Percentiles rank a stretch among this genome's conserved stretches.
These are phyloP conservation scores for Nigrospora sphaerica DNA, from an alignment of 2,329 filamentous ascomycete genomes.

Conservation along the genomic window DNA sequence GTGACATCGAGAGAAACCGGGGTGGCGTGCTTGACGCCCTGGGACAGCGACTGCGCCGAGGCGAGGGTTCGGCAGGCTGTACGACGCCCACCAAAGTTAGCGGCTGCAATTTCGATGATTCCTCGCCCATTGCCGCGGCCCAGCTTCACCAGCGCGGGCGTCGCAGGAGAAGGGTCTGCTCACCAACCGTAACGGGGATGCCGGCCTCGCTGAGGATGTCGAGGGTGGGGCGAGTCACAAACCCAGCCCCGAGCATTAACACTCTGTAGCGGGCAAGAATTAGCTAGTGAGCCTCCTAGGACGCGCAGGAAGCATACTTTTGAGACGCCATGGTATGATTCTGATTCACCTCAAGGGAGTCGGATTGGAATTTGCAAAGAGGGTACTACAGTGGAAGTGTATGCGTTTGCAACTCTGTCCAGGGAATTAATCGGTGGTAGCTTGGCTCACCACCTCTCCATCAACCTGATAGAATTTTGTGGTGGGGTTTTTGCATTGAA, in stretches of 20 bases:
- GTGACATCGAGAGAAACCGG: constrained; percentile 53
- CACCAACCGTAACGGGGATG: constrained; percentile 50
- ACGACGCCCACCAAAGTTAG: neutral
- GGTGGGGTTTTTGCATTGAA: no score
- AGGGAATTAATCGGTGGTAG: no score
- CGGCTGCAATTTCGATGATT: neutral
- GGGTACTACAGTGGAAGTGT: no score
- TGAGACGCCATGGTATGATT: no score
- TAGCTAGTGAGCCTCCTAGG: no score
- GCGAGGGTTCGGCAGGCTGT: constrained; percentile 8
- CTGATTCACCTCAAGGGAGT: no score
- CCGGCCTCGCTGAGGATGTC: constrained; percentile 51
- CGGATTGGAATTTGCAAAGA: no score
- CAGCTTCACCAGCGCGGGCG: neutral
- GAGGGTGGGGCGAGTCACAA: constrained; percentile 49
- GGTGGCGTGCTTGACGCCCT: constrained; percentile 3
- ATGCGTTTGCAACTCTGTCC: no score
- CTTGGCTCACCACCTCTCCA: no score
- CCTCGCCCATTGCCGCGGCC: neutral
- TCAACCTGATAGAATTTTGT: no score
- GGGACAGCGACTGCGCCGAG: constrained; percentile 3
- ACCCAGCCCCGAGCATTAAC: constrained; percentile 43
- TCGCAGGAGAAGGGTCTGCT: constrained; percentile 6
- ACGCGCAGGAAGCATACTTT: no score
- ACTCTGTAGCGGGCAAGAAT: constrained; percentile 15